Evolutionary conservation across 2,329 filamentous ascomycete genomes (phyloP).

Genomic region (Ophiognomonia clavigignenti-juglandacearum): DNA sequence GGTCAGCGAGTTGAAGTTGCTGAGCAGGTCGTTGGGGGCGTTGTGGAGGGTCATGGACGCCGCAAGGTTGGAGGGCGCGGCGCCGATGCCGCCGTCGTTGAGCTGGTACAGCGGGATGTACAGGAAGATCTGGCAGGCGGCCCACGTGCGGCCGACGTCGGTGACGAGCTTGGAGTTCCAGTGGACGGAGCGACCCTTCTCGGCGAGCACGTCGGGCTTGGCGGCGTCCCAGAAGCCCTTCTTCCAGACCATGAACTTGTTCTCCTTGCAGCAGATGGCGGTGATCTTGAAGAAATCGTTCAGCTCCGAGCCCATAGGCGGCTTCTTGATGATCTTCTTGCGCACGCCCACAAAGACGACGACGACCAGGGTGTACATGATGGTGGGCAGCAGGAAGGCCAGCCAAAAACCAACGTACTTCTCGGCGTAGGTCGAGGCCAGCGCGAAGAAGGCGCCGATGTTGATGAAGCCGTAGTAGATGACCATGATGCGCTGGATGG

Average conservation of each 20-base stretch:
- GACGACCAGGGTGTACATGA: slow-evolving; percentile 57
- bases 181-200: slow-evolving; percentile 44
- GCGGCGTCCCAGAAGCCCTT: slow-evolving; percentile 55
- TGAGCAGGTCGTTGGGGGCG: slow-evolving; percentile 56
- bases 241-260: slow-evolving; percentile 46
- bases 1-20: slow-evolving; percentile 54
- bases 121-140: slow-evolving; percentile 34
- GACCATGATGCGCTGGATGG: slow-evolving; percentile 38
- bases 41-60: slow-evolving; percentile 41
- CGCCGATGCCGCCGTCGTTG: slow-evolving; percentile 36
- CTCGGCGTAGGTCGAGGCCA: slow-evolving; percentile 68
- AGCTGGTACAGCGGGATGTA: slow-evolving; percentile 36
- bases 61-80: slow-evolving; percentile 30
- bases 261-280: slow-evolving; percentile 46
- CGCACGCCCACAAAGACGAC: slow-evolving; percentile 51
- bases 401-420: slow-evolving; percentile 75
- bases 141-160: slow-evolving; percentile 51
- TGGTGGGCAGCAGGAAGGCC: slow-evolving; percentile 46
- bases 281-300: slow-evolving; percentile 54
- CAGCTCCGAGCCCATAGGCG: slow-evolving; percentile 63
- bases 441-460: slow-evolving; percentile 55
- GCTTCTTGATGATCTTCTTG: slow-evolving; percentile 50
- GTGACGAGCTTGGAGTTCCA: slow-evolving; percentile 65
- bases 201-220: slow-evolving; percentile 48
- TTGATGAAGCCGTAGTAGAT: slow-evolving; percentile 64